Base-by-base conservation (phyloP, 148 eudicot genomes). In the Linanthus parryae region DNA sequence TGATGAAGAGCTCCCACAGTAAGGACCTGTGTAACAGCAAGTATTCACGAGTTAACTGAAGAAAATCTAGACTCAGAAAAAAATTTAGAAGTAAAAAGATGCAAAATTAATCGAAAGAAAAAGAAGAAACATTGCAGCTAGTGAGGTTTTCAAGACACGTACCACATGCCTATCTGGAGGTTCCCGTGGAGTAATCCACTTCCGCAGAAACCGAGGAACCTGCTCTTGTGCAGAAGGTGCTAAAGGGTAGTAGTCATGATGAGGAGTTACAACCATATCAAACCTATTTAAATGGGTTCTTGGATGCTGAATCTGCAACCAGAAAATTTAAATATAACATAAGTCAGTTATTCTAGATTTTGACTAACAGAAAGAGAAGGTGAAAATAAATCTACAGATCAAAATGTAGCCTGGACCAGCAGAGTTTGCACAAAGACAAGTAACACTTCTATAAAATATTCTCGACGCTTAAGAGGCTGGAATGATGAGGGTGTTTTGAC, bases 1-100 rank as follows among this genome's bases (percentile, higher is more conserved):
- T 81, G 94, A 79, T 92, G 96, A 58, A 92, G 76, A 61, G 96
- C 96, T 64, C 98, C 96, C 44, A 82, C 72, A 16, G 98, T 92
- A 30, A 79, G 94, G 57, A 92, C 87, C 98, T 92, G 67, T 65
- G 43, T 16, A 59, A 59, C 12, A 30, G 8, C 58, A 24, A 11
- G 3, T 53, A 65, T 45, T 51, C 54, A 61, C 53, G 17, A 35
- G 17, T 15, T 0, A 17, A 28, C 13, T n/a, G n/a, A n/a, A n/a
- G n/a, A n/a, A n/a, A n/a, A n/a, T 10, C 6, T 3, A 9, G 15
- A 27, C 47, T 57, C 2, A 36, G 17, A 48, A 31, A 39, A 8
- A 50, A 24, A 18, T 19, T 34, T 48, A 38, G 14, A 15, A 43
- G 23, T 9, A 15, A 7, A 25, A 23, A 1, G 5, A 31, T 39